Conservation (phyloP, 2,329 filamentous ascomycete genomes). For the Knufia petricola region DNA sequence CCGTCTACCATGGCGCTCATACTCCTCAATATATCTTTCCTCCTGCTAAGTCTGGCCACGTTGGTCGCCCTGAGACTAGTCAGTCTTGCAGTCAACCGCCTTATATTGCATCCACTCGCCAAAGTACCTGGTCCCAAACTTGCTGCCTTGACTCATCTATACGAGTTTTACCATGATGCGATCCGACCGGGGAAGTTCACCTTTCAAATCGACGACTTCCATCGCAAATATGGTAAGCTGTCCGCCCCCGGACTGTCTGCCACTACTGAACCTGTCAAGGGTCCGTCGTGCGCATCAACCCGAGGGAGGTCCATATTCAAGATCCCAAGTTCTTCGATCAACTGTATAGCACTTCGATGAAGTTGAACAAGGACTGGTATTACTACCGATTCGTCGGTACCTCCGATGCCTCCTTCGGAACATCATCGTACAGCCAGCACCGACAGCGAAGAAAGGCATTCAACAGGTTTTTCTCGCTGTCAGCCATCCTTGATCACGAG, state of each 20-base stretch:
- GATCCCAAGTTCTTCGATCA: conserved; percentile 18
- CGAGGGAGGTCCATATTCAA: conserved; percentile 20
- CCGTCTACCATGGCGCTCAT: not conserved
- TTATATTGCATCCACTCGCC: conserved; percentile 8
- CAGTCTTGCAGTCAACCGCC: not conserved
- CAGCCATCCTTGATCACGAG: conserved; percentile 12
- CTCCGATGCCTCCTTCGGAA: conserved; percentile 27
- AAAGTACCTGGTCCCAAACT: conserved; percentile 10
- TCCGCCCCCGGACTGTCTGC: not conserved
- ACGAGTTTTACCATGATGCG: conserved; percentile 26
- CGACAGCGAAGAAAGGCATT: conserved; percentile 27
- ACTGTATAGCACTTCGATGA: conserved; percentile 17
- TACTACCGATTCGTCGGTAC: conserved; percentile 21
- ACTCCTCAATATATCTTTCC: not conserved
- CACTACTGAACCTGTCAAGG: conserved; percentile 6
- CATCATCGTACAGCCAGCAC: conserved; percentile 26
- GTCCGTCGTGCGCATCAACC: conserved; percentile 22
- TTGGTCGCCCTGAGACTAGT: not conserved
- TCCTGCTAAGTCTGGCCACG: not conserved
- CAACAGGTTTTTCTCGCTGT: conserved; percentile 29
- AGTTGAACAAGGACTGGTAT: conserved; percentile 25
- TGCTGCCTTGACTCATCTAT: conserved; percentile 13
- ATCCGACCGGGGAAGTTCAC: conserved; percentile 26
- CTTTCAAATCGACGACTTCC: conserved; percentile 30
- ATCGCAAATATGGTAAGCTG: conserved; percentile 28